Evolutionary conservation across 2,329 filamentous ascomycete species (phyloP).

Genomic region (Diaporthe sp.): DNA sequence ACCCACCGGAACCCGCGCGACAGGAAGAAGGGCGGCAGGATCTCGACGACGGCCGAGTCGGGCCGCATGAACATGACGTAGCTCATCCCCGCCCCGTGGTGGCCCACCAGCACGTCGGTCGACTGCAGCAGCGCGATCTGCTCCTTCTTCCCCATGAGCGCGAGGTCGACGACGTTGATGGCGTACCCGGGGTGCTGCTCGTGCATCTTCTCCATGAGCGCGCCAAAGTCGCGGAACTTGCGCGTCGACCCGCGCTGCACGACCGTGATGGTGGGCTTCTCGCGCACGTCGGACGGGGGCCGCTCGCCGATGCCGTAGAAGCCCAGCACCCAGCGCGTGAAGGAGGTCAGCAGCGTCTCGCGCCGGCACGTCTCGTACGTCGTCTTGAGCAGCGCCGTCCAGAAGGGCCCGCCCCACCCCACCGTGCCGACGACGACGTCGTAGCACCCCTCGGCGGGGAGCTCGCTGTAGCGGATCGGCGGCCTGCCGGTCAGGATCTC

Average conservation of each 20-base stretch:
- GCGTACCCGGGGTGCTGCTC: conserved; percentile 6
- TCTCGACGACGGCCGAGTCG: conserved; percentile 43
- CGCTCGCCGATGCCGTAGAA: neutral
- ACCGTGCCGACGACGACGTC: conserved; percentile 26
- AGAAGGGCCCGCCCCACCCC: conserved; percentile 28
- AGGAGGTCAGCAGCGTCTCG: conserved; percentile 24
- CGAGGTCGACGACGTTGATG: conserved; percentile 44
- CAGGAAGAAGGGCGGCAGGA: conserved; percentile 32
- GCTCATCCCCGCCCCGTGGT: conserved; percentile 46
- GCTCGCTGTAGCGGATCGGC: neutral
- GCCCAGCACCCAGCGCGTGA: neutral
- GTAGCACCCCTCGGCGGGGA: conserved; percentile 18
- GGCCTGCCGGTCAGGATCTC: conserved; percentile 1
- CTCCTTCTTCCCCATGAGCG: conserved; percentile 39
- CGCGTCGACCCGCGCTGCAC: conserved; percentile 27
- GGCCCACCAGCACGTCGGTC: conserved; percentile 44
- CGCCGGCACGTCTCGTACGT: conserved; percentile 27
- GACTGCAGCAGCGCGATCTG: conserved; percentile 42
- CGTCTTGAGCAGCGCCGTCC: conserved; percentile 26
- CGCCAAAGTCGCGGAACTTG: conserved; percentile 24
- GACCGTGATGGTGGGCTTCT: conserved; percentile 21
- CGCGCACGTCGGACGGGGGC: neutral
- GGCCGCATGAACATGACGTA: conserved; percentile 45
- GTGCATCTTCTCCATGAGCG: conserved; percentile 17
- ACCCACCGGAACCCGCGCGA: conserved; percentile 34